These are phyloP conservation scores for Russula olivacea DNA, from an alignment of 768 basidiomycete genomes.

Conservation along the genomic window DNA sequence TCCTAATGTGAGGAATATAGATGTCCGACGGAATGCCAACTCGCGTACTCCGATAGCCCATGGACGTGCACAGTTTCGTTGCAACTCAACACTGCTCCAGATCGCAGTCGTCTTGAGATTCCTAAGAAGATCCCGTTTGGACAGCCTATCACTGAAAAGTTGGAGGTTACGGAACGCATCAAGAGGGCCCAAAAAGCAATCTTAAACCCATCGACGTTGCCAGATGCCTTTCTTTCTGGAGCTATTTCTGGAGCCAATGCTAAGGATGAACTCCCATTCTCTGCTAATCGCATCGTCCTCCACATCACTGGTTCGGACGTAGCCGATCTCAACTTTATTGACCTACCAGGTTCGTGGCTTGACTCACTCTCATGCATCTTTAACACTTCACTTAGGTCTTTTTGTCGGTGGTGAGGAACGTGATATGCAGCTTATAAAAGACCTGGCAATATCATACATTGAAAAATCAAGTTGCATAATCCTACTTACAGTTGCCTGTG, in stretches of 20 bases:
- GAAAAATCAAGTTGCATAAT: constrained; percentile 55
- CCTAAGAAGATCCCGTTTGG: constrained; percentile 28
- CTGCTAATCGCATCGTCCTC: constrained; percentile 36
- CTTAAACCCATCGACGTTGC: constrained; percentile 44
- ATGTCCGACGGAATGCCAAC: constrained; percentile 37
- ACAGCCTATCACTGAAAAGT: constrained; percentile 42
- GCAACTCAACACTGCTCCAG: constrained; percentile 28
- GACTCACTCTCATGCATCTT: not conserved
- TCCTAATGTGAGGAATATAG: constrained; percentile 24
- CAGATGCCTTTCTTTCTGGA: constrained; percentile 37
- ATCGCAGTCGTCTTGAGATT: constrained; percentile 33
- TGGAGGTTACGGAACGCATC: constrained; percentile 58
- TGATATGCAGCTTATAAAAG: constrained; percentile 59
- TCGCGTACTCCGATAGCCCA: constrained; percentile 27
- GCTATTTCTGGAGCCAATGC: constrained; percentile 35
- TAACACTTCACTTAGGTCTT: constrained; percentile 39
- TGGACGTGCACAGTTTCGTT: constrained; percentile 35
- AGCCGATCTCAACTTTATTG: constrained; percentile 38
- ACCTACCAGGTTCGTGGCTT: constrained; percentile 35
- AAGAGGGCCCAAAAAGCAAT: constrained; percentile 63
- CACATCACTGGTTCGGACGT: constrained; percentile 37
- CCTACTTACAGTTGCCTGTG: constrained; percentile 55
- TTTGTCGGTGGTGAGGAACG: constrained; percentile 40
- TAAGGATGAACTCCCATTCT: constrained; percentile 31
- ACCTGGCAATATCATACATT: constrained; percentile 55